Percentiles rank a stretch among this genome's conserved stretches.
phyloP scores from a whole-genome alignment of 495 filamentous ascomycete species.

The Peziza echinospora region DNA sequence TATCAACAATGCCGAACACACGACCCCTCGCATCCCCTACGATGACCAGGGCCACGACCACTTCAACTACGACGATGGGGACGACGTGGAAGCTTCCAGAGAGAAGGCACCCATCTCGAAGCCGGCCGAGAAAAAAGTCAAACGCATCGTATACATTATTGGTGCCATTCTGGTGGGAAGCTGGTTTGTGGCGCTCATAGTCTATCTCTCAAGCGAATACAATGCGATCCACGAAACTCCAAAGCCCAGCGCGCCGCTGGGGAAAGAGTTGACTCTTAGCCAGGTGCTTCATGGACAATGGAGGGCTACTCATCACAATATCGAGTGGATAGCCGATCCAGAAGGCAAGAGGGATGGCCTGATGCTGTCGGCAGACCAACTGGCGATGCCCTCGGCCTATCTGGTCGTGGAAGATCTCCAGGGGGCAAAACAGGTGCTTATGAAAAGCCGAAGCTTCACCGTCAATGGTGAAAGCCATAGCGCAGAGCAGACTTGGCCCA shows the following conservation, averaged over 20 bases:
- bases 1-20: conserved; percentile 23
- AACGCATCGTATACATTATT: conserved; percentile 45
- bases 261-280: conserved; percentile 60
- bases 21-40: conserved; percentile 19
- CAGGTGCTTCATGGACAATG: conserved; percentile 57
- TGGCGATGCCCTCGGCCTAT: conserved; percentile 14
- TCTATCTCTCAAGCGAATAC: conserved; percentile 45
- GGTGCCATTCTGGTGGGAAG: conserved; percentile 44
- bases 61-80: conserved; percentile 24
- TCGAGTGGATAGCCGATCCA: conserved; percentile 74
- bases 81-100: conserved; percentile 21
- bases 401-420: conserved; percentile 22
- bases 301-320: conserved; percentile 41
- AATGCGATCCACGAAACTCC: conserved; percentile 28
- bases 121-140: conserved; percentile 37
- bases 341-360: conserved; percentile 85
- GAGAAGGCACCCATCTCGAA: conserved; percentile 12
- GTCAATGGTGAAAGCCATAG: conserved; percentile 30
- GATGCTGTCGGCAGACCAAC: conserved; percentile 27
- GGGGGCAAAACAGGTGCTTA: conserved; percentile 34
- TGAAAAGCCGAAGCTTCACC: conserved; percentile 43
- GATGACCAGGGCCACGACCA: conserved; percentile 16
- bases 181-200: conserved; percentile 58
- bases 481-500: conserved; percentile 46
- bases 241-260: conserved; percentile 19